Evolutionary conservation across 108 stramenopile species (phyloP).

Genomic region (Nitzschia sp.): DNA sequence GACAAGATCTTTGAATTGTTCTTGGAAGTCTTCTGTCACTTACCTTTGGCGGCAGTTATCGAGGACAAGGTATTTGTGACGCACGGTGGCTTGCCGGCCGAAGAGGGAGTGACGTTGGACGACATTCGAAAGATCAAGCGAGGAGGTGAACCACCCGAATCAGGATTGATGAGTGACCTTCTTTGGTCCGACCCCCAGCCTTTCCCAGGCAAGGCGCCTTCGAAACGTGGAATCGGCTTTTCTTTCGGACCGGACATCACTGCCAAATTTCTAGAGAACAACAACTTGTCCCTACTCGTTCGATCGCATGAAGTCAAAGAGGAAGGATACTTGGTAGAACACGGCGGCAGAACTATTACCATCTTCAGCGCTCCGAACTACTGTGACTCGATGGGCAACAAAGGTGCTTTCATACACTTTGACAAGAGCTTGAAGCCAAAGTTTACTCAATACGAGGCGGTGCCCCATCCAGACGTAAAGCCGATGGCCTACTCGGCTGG

Average conservation of each 20-base stretch:
- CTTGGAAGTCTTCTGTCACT: conserved; percentile 88
- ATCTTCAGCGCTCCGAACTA: conserved; percentile 99
- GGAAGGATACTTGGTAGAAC: conserved; percentile 98
- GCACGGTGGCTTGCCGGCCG: conserved; percentile 92
- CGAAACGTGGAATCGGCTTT: conserved; percentile 96
- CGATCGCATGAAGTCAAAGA: conserved; percentile 98
- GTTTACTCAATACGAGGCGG: conserved; percentile 88
- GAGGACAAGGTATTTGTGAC: conserved; percentile 92
- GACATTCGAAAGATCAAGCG: conserved; percentile 87
- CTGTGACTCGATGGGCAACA: conserved; percentile 99
- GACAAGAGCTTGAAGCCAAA: conserved; percentile 75
- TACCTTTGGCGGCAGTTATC: conserved; percentile 90
- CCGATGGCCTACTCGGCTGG: conserved; percentile 99
- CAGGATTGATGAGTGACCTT: conserved; percentile 96
- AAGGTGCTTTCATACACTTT: conserved; percentile 97
- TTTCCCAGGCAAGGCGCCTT: conserved; percentile 88
- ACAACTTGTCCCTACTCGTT: conserved; percentile 85
- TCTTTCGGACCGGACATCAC: conserved; percentile 98
- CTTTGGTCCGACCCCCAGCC: conserved; percentile 99
- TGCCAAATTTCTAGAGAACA: conserved; percentile 78
- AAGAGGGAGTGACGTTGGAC: conserved; percentile 86
- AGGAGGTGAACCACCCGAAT: conserved; percentile 91
- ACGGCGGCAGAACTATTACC: conserved; percentile 98
- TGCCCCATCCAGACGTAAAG: conserved; percentile 94
- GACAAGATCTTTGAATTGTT: conserved; percentile 95